Percentiles rank a stretch among this genome's conserved stretches.
Conservation (phyloP, 2,329 filamentous ascomycete genomes). For the Botryotinia narcissicola region DNA sequence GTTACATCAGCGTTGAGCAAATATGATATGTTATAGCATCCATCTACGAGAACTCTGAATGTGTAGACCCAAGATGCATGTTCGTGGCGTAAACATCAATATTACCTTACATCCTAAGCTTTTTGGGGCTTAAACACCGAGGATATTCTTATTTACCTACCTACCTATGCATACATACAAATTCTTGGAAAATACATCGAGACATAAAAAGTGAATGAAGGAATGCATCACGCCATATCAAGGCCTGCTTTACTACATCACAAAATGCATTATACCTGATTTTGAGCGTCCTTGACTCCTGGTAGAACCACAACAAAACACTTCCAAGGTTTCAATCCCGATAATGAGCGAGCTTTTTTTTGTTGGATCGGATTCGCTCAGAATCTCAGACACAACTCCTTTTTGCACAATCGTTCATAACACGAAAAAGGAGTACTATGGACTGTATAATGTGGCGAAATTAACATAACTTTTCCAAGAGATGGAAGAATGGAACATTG, state of each 20-base stretch:
- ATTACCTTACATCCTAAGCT: neutral
- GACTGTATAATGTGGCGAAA: neutral
- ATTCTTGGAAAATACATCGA: neutral
- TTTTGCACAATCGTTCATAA: conserved; percentile 1
- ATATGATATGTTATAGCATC: neutral
- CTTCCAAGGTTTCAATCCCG: neutral
- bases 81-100: neutral
- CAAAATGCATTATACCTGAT: neutral
- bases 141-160: neutral
- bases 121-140: neutral
- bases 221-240: neutral
- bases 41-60: neutral
- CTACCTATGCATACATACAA: neutral
- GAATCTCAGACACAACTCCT: neutral
- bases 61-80: neutral
- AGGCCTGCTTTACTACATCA: neutral
- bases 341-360: neutral
- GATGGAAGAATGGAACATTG: neutral
- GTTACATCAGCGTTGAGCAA: neutral
- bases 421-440: neutral
- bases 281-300: neutral
- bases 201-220: neutral
- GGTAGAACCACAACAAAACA: neutral
- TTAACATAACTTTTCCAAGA: neutral
- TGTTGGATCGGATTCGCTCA: neutral